These are phyloP conservation scores for Rubia yunnanensis DNA, from an alignment of 257 asterid species.

Conservation along the genomic window DNA sequence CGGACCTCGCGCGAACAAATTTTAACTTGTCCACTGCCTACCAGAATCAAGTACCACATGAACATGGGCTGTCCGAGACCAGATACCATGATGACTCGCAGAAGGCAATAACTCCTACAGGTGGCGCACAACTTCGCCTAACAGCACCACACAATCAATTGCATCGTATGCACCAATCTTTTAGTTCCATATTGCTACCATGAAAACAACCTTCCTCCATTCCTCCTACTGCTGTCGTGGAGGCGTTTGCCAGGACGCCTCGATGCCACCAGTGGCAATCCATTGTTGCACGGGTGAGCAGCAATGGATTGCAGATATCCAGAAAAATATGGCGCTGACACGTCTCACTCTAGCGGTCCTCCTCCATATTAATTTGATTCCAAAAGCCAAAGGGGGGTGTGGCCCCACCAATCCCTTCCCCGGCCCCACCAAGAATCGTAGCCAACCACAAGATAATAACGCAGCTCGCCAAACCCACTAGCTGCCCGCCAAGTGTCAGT, in stretches of 20 bases:
- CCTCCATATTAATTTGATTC: conserved; percentile 9
- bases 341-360: background rate
- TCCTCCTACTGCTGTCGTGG: no score
- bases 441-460: conserved; percentile 42
- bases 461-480: conserved; percentile 37
- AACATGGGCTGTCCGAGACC: background rate
- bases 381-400: conserved; percentile 14
- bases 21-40: background rate
- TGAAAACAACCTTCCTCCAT: no score
- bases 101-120: no score
- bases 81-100: background rate
- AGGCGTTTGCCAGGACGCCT: no score
- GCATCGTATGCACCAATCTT: no score
- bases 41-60: background rate
- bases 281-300: no score
- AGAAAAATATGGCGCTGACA: no score
- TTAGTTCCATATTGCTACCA: no score
- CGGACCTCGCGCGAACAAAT: background rate
- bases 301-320: no score
- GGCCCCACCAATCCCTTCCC: conserved; percentile 8
- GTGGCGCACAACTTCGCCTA: no score
- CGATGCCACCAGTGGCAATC: no score
- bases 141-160: no score
- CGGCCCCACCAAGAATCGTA: conserved; percentile 16
- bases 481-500: conserved; percentile 42